Conservation (phyloP, 1,284 basidiomycete species). For the Vanrija sp. region DNA sequence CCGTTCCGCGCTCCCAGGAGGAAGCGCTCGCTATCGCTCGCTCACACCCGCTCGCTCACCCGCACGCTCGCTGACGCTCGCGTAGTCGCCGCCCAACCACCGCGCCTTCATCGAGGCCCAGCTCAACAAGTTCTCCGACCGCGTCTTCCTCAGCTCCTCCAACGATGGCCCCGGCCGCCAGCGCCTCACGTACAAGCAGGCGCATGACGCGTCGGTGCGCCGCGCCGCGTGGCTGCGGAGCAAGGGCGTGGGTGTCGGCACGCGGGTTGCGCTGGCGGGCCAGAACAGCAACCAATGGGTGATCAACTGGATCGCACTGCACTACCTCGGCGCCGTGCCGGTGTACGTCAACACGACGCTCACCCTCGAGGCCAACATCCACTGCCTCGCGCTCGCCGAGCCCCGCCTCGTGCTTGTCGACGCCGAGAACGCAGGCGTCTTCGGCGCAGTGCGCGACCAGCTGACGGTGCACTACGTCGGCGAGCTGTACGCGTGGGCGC, state of each 20-base stretch:
- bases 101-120: too few relatives aligned
- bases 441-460: constrained; percentile 11
- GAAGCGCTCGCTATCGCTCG: too few relatives aligned
- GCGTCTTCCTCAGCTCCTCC: too few relatives aligned
- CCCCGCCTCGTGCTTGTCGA: constrained; percentile 37
- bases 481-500: neutral
- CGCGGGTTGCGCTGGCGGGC: constrained; percentile 34
- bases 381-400: constrained; percentile 27
- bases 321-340: constrained; percentile 34
- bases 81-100: too few relatives aligned
- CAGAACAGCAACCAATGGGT: constrained; percentile 31
- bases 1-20: too few relatives aligned
- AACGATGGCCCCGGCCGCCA: too few relatives aligned
- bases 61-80: too few relatives aligned
- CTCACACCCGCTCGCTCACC: too few relatives aligned
- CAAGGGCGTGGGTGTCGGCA: constrained; percentile 27
- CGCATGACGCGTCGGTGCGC: too few relatives aligned
- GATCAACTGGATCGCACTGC: constrained; percentile 27
- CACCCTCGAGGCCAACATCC: constrained; percentile 17
- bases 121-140: too few relatives aligned
- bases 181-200: too few relatives aligned
- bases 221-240: constrained; percentile 21
- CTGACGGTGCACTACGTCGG: constrained; percentile 1
- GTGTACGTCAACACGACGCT: constrained; percentile 41
- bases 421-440: constrained; percentile 22